phyloP scores from a whole-genome alignment of 495 filamentous ascomycete genomes.

The Bathelium albidoporum region DNA sequence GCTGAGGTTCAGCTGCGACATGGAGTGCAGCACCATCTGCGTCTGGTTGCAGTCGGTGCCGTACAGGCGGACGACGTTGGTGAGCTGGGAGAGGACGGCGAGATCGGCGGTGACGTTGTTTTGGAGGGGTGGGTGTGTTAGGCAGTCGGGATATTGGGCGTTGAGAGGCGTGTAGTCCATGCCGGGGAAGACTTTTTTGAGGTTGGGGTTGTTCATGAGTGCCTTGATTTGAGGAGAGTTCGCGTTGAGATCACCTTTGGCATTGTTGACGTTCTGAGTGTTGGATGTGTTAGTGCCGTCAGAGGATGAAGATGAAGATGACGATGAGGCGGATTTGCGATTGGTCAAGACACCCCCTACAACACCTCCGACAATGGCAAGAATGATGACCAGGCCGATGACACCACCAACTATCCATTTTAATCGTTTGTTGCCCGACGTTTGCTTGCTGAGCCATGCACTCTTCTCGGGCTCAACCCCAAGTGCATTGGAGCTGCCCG shows the following conservation, averaged over 20 bases:
- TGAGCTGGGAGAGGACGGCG: constrained; percentile 83
- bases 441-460: constrained; percentile 49
- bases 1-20: constrained; percentile 60
- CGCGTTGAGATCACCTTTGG: constrained; percentile 59
- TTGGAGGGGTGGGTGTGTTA: constrained; percentile 67
- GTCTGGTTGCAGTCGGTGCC: constrained; percentile 98
- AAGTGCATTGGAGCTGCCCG: constrained; percentile 18
- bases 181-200: constrained; percentile 94
- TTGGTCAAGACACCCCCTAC: constrained; percentile 53
- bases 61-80: constrained; percentile 81
- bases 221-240: constrained; percentile 71
- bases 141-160: constrained; percentile 79
- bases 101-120: constrained; percentile 92
- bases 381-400: constrained; percentile 48
- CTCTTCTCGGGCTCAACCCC: constrained; percentile 39
- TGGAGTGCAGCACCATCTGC: constrained; percentile 79
- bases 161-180: constrained; percentile 93
- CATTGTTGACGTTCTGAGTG: constrained; percentile 13
- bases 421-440: constrained; percentile 54
- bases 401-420: constrained; percentile 58
- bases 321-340: constrained; percentile 5
- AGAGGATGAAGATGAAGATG: neutral
- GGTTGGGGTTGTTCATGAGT: constrained; percentile 64
- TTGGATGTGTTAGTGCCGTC: constrained; percentile 13
- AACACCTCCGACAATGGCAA: constrained; percentile 65